Conservation (phyloP, 129 eudicot species). For the Deinandra increscens region DNA sequence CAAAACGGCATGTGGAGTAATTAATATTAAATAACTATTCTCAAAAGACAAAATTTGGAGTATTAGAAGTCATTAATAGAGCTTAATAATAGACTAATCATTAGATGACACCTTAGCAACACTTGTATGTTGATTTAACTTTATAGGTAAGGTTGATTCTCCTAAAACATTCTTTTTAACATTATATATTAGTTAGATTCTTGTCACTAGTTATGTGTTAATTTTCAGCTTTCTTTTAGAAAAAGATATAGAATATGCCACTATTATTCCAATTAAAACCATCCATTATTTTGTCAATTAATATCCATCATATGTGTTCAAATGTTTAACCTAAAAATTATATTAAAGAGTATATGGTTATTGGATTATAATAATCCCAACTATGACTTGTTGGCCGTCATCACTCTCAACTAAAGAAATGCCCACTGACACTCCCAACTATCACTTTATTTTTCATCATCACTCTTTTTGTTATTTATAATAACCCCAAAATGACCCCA, state of each 20-base stretch:
- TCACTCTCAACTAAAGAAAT: no score
- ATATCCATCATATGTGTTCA: no score
- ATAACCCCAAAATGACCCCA: no score
- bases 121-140: neutral
- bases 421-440: no score
- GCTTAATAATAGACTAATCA: slow-evolving; percentile 9
- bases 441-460: no score
- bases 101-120: slow-evolving; percentile 7
- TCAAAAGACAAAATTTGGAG: slow-evolving; percentile 32
- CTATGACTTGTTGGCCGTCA: no score
- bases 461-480: no score
- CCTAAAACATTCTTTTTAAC: slow-evolving; percentile 5
- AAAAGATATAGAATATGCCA: neutral
- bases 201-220: neutral
- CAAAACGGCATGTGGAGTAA: slow-evolving; percentile 39
- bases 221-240: neutral
- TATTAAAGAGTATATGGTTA: no score
- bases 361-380: no score
- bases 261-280: no score
- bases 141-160: neutral
- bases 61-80: slow-evolving; percentile 21
- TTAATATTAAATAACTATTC: slow-evolving; percentile 13
- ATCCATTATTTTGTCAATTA: no score
- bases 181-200: neutral
- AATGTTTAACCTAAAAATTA: no score